phyloP scores from a whole-genome alignment of 208 protist genomes.

The Trypanosomatidae sp. region DNA sequence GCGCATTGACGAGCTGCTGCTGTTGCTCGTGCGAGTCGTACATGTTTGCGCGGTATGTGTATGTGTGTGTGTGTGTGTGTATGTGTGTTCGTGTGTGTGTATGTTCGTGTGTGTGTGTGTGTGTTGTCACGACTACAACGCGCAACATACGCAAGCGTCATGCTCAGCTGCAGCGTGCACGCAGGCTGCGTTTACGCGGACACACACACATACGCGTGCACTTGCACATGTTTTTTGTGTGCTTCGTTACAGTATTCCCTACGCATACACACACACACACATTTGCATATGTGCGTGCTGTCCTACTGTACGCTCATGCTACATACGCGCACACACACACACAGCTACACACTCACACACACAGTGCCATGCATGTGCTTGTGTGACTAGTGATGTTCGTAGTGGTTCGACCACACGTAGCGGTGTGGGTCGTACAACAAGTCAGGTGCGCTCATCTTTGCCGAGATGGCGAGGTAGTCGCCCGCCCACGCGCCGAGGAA shows the following conservation, averaged over 20 bases:
- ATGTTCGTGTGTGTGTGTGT: no score
- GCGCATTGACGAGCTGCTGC: slow-evolving; percentile 13
- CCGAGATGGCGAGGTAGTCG: slow-evolving; percentile 73
- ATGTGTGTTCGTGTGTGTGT: not conserved
- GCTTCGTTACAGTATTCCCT: no score
- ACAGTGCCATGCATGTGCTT: not conserved
- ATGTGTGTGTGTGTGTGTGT: not conserved
- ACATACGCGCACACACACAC: no score
- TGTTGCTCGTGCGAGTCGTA: slow-evolving; percentile 1
- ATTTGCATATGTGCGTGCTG: no score
- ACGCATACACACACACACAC: no score
- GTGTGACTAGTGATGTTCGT: slow-evolving; percentile 64
- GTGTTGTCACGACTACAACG: no score
- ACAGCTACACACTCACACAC: not conserved
- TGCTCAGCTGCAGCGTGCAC: no score
- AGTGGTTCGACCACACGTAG: slow-evolving; percentile 73
- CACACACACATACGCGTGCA: no score
- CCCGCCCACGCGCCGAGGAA: slow-evolving; percentile 58
- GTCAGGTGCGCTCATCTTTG: slow-evolving; percentile 80
- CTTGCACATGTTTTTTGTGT: no score
- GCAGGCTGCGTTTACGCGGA: no score
- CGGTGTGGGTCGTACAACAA: slow-evolving; percentile 73
- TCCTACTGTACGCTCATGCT: no score
- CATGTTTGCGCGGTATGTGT: not conserved
- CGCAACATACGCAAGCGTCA: no score